Conservation (phyloP, 352 stramenopile species). For the Phytophthora pini region DNA sequence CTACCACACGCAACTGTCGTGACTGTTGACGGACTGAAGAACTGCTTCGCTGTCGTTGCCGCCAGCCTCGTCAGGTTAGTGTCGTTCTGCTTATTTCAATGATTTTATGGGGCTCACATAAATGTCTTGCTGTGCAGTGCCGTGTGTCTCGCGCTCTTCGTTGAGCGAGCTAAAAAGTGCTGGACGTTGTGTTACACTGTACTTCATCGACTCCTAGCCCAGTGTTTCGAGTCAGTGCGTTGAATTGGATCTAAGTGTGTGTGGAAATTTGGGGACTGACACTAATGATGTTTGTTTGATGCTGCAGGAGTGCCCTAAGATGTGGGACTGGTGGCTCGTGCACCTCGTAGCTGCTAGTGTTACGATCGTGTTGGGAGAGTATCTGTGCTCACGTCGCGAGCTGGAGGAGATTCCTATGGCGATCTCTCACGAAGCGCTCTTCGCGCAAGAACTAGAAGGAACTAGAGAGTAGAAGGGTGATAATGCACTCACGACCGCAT, state of each 20-base stretch:
- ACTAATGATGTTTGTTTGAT: not conserved
- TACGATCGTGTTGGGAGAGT: constrained; percentile 88
- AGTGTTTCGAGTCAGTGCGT: constrained; percentile 84
- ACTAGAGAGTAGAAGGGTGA: not conserved
- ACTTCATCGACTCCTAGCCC: constrained; percentile 83
- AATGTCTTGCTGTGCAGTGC: constrained; percentile 43
- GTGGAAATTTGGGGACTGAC: not conserved
- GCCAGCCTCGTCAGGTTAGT: constrained; percentile 58
- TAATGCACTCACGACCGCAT: constrained; percentile 21
- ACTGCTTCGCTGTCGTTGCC: constrained; percentile 75
- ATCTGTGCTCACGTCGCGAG: constrained; percentile 87
- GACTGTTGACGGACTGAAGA: constrained; percentile 82
- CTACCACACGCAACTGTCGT: constrained; percentile 82
- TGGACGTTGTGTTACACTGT: constrained; percentile 91
- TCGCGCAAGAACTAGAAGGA: constrained; percentile 49
- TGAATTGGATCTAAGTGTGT: not conserved
- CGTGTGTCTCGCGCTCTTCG: constrained; percentile 78
- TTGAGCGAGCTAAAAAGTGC: constrained; percentile 92
- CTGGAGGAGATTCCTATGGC: constrained; percentile 90
- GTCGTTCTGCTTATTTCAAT: not conserved
- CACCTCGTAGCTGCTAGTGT: constrained; percentile 69
- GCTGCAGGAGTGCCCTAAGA: constrained; percentile 81
- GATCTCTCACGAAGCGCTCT: constrained; percentile 75
- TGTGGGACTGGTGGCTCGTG: constrained; percentile 90
- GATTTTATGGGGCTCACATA: constrained; percentile 7